phyloP scores from a whole-genome alignment of 1,284 basidiomycete species.

The Boletellus deceptivus region DNA sequence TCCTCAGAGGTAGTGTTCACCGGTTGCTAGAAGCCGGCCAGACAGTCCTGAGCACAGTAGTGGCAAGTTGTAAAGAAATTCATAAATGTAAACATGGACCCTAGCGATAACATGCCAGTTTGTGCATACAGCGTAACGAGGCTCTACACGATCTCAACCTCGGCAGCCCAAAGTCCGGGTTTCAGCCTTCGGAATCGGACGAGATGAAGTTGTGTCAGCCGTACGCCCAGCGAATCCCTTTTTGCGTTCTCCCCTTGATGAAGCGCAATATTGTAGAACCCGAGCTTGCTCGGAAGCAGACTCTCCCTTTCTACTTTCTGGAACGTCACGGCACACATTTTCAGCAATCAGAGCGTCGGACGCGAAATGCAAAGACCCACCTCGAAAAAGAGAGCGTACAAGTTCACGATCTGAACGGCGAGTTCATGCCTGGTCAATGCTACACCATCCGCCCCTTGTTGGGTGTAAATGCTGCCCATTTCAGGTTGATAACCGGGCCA shows the following conservation, averaged over 20 bases:
- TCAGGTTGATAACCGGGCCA: slow-evolving; percentile 18
- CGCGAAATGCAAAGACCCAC: slow-evolving; percentile 1
- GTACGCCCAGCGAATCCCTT: slow-evolving; percentile 12
- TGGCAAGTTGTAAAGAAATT: too few relatives aligned
- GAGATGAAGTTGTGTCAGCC: slow-evolving; percentile 13
- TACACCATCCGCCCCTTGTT: background rate
- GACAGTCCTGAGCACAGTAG: too few relatives aligned
- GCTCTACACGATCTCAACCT: slow-evolving; percentile 16
- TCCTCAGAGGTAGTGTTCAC: too few relatives aligned
- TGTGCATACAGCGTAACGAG: too few relatives aligned
- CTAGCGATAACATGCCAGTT: too few relatives aligned
- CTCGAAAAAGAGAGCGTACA: slow-evolving; percentile 8
- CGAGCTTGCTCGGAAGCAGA: background rate
- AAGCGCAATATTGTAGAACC: slow-evolving; percentile 15
- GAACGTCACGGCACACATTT: background rate
- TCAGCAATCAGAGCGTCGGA: background rate
- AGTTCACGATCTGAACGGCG: background rate
- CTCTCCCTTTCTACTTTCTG: slow-evolving; percentile 8
- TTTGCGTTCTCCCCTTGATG: slow-evolving; percentile 3
- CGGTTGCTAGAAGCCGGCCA: too few relatives aligned
- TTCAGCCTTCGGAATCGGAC: background rate
- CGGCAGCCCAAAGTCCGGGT: slow-evolving; percentile 13
- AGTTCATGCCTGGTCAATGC: slow-evolving; percentile 8
- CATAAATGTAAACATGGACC: too few relatives aligned
- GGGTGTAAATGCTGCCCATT: background rate